Evolutionary conservation across 176 grass and related monocot genomes (phyloP).

Genomic region (Aegilops speltoides): DNA sequence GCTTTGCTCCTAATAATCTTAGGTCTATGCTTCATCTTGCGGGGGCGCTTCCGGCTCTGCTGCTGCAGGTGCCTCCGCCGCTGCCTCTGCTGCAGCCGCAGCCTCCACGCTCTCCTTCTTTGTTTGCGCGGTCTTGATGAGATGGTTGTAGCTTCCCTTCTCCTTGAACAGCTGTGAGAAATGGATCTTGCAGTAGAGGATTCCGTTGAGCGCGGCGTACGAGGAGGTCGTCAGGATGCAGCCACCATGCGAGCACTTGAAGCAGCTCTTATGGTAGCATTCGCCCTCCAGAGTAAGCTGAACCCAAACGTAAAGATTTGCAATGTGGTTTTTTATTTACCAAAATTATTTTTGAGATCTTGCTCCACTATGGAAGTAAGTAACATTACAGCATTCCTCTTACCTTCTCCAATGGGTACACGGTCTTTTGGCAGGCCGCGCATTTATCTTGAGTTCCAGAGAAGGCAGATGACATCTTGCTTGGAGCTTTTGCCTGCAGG

Average conservation of each 20-base stretch:
- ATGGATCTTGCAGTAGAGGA: conserved; percentile 94
- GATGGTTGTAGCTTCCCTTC: conserved; percentile 92
- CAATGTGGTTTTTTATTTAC: background rate
- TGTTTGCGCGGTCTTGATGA: conserved; percentile 61
- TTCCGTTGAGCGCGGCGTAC: conserved; percentile 76
- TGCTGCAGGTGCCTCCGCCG: conserved; percentile 1
- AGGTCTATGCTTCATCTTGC: conserved; percentile 32
- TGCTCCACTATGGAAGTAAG: background rate
- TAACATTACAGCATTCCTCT: background rate
- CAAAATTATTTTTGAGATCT: background rate
- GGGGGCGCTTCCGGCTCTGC: conserved; percentile 10
- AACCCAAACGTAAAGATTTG: background rate
- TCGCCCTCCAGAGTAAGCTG: conserved; percentile 82
- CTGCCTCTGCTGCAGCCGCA: background rate
- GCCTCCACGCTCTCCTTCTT: conserved; percentile 53
- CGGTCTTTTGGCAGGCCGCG: conserved; percentile 88
- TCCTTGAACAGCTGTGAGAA: conserved; percentile 97
- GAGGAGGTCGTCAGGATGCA: conserved; percentile 82
- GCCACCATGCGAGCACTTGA: conserved; percentile 89
- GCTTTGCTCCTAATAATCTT: conserved; percentile 22
- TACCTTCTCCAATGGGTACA: conserved; percentile 95
- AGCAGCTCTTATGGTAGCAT: conserved; percentile 87
- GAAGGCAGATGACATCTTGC: conserved; percentile 81
- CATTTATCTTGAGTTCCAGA: conserved; percentile 93
- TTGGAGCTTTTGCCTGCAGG: conserved; percentile 70